A percentile compares a stretch with the other conserved stretches of the same genome.
These are phyloP conservation scores for Evernia prunastri DNA, from an alignment of 495 filamentous ascomycete genomes.

Conservation along the genomic window DNA sequence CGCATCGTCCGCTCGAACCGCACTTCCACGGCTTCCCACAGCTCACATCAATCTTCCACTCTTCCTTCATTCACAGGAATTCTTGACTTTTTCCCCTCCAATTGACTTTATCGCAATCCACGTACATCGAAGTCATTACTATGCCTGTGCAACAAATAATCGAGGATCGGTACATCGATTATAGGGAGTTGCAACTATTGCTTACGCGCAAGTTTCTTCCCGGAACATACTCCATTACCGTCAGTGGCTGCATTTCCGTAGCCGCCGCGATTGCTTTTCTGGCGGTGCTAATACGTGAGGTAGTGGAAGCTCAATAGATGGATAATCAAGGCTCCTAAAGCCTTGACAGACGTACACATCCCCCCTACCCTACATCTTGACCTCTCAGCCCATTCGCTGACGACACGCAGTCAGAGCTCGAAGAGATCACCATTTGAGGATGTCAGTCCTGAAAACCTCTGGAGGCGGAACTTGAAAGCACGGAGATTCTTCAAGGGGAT, in stretches of 20 bases:
- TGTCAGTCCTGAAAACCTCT: background rate
- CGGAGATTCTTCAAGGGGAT: background rate
- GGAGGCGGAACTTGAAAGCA: background rate
- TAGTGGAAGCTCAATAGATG: slow-evolving; percentile 17
- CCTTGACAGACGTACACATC: slow-evolving; percentile 10
- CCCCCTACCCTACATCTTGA: background rate
- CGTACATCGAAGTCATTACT: background rate
- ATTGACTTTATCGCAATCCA: background rate
- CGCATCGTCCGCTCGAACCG: background rate
- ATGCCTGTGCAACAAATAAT: slow-evolving; percentile 17
- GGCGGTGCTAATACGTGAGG: background rate
- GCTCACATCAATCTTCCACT: too few relatives aligned
- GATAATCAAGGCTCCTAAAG: slow-evolving; percentile 13
- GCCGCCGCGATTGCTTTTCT: too few relatives aligned
- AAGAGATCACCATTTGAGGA: slow-evolving; percentile 10
- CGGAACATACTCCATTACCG: slow-evolving; percentile 7
- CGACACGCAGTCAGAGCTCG: slow-evolving; percentile 8
- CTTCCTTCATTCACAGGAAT: background rate
- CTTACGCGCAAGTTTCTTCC: slow-evolving; percentile 9
- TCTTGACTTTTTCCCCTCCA: background rate
- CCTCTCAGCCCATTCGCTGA: background rate
- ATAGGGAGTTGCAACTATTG: slow-evolving; percentile 1
- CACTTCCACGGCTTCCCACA: too few relatives aligned
- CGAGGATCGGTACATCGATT: slow-evolving; percentile 17
- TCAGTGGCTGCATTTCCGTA: background rate